Evolutionary conservation across 345 rosid genomes (phyloP), one percentile per base, ranked within the genome.

Genomic region (Gossypium longicalyx): DNA sequence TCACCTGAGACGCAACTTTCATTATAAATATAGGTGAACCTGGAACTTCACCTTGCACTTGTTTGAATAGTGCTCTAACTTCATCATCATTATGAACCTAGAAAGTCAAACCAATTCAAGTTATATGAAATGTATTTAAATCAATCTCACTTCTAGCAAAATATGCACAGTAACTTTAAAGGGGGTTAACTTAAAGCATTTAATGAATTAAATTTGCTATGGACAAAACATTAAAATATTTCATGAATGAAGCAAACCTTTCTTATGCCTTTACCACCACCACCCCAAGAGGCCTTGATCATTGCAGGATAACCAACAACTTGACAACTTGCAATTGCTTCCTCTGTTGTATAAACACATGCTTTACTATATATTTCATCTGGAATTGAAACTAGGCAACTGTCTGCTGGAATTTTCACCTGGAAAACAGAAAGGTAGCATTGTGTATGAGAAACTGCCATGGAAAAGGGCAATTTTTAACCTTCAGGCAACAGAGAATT

Each of bases 231-330:
- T 38, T 52, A 41, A 47, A 67, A 22, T 13, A 22, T 73, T 19
- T 41, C 22, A 64, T 20, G 60, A 59, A 80, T 59, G 79, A 74
- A 47, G 75, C 84, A 70, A 67, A 96, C 99, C 99, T 96, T 96
- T 86, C 99, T 88, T 78, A 96, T 96, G 74, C 99, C 99, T 89
- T 96, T 93, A 78, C 99, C 99, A 49, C 99, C 99, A 47, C 99
- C 99, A 73, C 99, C 99, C 99, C 99, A 96, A 1, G 99, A 96
- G 59, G 99, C 99, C 91, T 96, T 96, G 85, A 93, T 96, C 99
- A 96, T 96, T 81, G 99, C 97, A 69, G 99, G 99, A 85, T 96
- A 96, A 80, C 99, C 99, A 49, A 96, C 93, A 79, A 96, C 87
- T 84, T 91, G 97, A 84, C 98, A 96, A 78, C 99, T 96, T 64